Evolutionary conservation across 257 asterid genomes (phyloP).

Genomic region (Coffea eugenioides): DNA sequence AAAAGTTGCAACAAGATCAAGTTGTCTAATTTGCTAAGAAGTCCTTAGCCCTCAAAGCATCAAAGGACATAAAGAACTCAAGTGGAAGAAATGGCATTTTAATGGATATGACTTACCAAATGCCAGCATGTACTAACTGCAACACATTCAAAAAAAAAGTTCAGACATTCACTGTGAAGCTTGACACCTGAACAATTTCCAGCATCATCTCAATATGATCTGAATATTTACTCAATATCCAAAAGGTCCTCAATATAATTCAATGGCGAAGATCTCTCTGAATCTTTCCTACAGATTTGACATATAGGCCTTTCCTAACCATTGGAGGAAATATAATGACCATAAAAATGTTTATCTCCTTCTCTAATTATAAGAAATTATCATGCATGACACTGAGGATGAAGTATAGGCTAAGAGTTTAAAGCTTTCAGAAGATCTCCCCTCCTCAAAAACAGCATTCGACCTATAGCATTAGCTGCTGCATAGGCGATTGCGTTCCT

Average conservation of each 20-base stretch:
- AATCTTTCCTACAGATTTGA: not conserved
- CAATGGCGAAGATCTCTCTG: not conserved
- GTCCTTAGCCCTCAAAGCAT: not conserved
- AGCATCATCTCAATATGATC: no score
- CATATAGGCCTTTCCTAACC: not conserved
- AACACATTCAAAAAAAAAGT: not conserved
- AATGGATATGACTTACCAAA: not conserved
- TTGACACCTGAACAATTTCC: conserved; percentile 1
- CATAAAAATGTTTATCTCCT: not conserved
- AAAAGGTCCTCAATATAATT: not conserved
- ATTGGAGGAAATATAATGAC: no score
- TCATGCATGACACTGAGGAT: not conserved
- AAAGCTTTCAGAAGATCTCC: no score
- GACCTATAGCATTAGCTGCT: not conserved
- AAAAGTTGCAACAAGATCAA: not conserved
- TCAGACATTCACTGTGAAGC: not conserved
- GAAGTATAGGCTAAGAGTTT: not conserved
- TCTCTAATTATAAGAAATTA: not conserved
- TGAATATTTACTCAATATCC: not conserved
- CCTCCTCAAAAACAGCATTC: conserved; percentile 7
- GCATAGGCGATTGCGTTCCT: not conserved
- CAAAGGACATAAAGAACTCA: not conserved
- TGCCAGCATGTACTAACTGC: not conserved
- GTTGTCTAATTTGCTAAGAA: not conserved
- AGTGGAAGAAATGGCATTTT: not conserved